Evolutionary conservation across 805 yeast genomes (phyloP).

Genomic region (Saccharomycopsis babjevae): DNA sequence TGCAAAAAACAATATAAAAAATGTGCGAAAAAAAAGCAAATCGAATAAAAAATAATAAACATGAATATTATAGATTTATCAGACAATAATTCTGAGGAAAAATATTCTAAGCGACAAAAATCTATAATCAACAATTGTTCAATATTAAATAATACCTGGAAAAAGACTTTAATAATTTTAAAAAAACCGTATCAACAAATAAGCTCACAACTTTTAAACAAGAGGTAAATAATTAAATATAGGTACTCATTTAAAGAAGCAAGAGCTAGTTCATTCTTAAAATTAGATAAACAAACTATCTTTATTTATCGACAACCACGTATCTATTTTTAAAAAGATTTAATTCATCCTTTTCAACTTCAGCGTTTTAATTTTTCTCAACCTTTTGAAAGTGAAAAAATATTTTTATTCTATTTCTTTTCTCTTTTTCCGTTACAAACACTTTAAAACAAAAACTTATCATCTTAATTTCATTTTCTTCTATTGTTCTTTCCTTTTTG

Average conservation of each 20-base stretch:
- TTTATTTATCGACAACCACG: too few species aligned
- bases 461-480: background rate
- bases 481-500: background rate
- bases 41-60: background rate
- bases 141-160: background rate
- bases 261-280: too few species aligned
- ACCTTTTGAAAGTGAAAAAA: background rate
- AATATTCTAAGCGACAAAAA: background rate
- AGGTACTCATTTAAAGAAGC: too few species aligned
- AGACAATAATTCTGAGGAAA: background rate
- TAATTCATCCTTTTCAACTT: background rate
- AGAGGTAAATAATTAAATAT: background rate
- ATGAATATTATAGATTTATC: background rate
- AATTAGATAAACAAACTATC: too few species aligned
- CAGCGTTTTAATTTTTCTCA: background rate
- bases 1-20: background rate
- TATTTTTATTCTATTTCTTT: background rate
- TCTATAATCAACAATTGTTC: background rate
- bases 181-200: background rate
- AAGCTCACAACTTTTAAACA: background rate
- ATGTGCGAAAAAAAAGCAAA: background rate
- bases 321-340: background rate
- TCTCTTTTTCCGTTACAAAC: background rate
- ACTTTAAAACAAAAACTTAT: background rate
- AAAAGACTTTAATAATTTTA: background rate